These are phyloP conservation scores for Casaregolazyma suthepensis DNA, from an alignment of 1,139 yeast genomes.

Conservation along the genomic window DNA sequence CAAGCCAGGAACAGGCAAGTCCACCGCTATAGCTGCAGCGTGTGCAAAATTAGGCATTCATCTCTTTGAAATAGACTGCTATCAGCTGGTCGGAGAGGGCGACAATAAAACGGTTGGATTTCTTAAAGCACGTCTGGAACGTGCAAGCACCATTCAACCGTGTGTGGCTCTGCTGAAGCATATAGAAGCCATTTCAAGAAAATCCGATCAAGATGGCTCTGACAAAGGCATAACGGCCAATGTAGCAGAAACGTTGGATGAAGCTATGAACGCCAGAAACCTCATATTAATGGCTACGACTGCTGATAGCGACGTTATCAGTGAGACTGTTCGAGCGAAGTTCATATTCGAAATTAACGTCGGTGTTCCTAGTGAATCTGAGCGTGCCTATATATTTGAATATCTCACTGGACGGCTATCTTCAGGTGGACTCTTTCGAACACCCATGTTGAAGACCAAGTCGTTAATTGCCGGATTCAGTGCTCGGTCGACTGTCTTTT, in stretches of 20 bases:
- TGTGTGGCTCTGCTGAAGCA: constrained; percentile 61
- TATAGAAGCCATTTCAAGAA: constrained; percentile 65
- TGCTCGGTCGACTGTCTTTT: neutral
- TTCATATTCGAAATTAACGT: constrained; percentile 74
- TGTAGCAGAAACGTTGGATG: constrained; percentile 52
- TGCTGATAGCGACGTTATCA: constrained; percentile 63
- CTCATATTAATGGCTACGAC: constrained; percentile 63
- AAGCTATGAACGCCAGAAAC: constrained; percentile 35
- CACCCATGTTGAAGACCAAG: neutral
- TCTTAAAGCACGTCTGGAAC: constrained; percentile 70
- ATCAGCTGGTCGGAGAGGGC: constrained; percentile 48
- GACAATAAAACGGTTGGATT: constrained; percentile 77
- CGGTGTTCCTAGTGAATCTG: constrained; percentile 72
- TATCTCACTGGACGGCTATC: constrained; percentile 30
- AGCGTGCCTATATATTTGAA: constrained; percentile 58
- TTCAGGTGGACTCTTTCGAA: constrained; percentile 1
- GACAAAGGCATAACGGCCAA: constrained; percentile 55
- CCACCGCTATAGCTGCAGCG: constrained; percentile 52
- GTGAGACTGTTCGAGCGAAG: constrained; percentile 59
- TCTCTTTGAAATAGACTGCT: constrained; percentile 64
- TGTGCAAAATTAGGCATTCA: constrained; percentile 61
- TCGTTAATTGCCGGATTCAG: neutral
- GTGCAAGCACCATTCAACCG: constrained; percentile 41
- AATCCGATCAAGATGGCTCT: constrained; percentile 56
- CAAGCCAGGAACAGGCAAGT: constrained; percentile 75